Evolutionary conservation across 2,329 filamentous ascomycete genomes (phyloP), one percentile per base, ranked within the genome.

Genomic region (Monosporascus ibericus): DNA sequence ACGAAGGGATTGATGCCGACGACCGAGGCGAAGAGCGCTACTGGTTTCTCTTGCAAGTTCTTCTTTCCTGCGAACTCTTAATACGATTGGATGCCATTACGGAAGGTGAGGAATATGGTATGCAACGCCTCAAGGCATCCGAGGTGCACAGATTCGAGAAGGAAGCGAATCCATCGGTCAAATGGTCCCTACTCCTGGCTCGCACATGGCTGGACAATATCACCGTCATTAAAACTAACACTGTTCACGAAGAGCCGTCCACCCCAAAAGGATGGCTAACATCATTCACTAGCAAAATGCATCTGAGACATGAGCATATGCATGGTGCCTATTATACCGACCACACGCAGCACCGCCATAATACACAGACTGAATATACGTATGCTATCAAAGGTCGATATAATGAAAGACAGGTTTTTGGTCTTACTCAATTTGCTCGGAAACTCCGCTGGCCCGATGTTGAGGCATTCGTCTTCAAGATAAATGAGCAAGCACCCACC

Each of bases 161-260:
- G 58, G 78, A 80, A 42, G 81, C 82, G 25, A 85, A 78, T 24
- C 65, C 72, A 14, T 78, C 80, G n/a, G 81, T 87, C 20, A 84
- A 80, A 60, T 87, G 84, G 84, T 86, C 84, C 4, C 68, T 87
- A 39, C 72, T 86, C 40, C 72, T 87, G 34, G 84, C 84, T 17
- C 75, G 82, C 25, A 75, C 77, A 44, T 87, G 84, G 84, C 74
- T 87, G n/a, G 81, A 86, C 56, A 87, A 87, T 54, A 84, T 87
- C 30, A 75, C 77, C 8, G 72, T 87, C 24, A 73, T 77, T 49
- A 78, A 74, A 57, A 68, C 72, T 25, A 69, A 74, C 48, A 59
- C 64, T 17, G 58, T 50, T 62, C 49, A 69, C 60, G 55, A 70
- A 65, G 60, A 68, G 63, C 49, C 65, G 58, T 55, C 64, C 58